These are phyloP conservation scores for Candida sonorensis DNA, from an alignment of 805 yeast species.

Conservation along the genomic window DNA sequence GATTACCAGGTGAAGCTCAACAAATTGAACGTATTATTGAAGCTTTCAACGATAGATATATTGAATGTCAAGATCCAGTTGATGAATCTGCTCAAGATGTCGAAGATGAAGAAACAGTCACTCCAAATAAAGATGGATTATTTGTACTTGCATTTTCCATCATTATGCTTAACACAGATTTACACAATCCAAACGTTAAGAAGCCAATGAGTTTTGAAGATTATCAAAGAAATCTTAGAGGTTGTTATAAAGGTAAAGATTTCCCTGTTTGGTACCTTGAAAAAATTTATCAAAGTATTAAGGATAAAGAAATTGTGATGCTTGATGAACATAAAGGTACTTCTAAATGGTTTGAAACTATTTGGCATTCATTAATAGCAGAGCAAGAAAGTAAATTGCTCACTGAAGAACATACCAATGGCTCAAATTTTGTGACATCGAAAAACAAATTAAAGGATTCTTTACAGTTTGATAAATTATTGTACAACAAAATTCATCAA, in stretches of 20 bases:
- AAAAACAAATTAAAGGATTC: constrained; percentile 15
- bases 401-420: constrained; percentile 7
- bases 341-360: constrained; percentile 85
- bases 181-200: constrained; percentile 88
- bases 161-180: constrained; percentile 90
- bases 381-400: constrained; percentile 31
- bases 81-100: constrained; percentile 23
- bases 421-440: constrained; percentile 6
- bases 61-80: constrained; percentile 34
- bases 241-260: constrained; percentile 67
- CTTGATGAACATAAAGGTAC: constrained; percentile 97
- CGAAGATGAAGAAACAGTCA: constrained; percentile 39
- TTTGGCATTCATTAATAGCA: constrained; percentile 65
- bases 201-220: constrained; percentile 85
- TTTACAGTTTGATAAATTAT: constrained; percentile 60
- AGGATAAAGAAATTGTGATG: constrained; percentile 86
- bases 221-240: constrained; percentile 72
- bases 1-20: constrained; percentile 96
- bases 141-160: constrained; percentile 87
- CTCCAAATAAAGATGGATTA: constrained; percentile 80
- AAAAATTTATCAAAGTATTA: constrained; percentile 72
- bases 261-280: constrained; percentile 83
- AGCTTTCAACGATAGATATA: constrained; percentile 75
- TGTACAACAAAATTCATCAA: constrained; percentile 60
- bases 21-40: constrained; percentile 92